Percentiles rank a stretch among this genome's conserved stretches.
These are phyloP conservation scores for Cubamyces lactineus DNA, from an alignment of 768 basidiomycete species.

Conservation along the genomic window DNA sequence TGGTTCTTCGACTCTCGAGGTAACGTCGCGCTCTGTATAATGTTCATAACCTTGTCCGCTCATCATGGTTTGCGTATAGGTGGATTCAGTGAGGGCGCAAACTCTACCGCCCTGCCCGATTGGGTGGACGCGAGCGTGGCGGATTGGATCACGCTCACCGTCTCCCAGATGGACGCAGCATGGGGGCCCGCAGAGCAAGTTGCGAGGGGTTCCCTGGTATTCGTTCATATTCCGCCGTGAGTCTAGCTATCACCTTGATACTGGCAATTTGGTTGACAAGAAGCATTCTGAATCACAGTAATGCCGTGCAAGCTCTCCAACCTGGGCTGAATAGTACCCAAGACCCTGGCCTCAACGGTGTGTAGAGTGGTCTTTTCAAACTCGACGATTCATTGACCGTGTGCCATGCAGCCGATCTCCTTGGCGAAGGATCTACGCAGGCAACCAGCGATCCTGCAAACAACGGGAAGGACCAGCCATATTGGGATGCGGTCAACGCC, in stretches of 20 bases:
- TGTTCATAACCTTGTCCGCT: neutral
- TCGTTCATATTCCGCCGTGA: slow-evolving; percentile 78
- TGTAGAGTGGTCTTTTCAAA: neutral
- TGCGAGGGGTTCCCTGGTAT: slow-evolving; percentile 59
- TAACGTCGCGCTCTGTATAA: slow-evolving; percentile 29
- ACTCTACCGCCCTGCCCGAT: slow-evolving; percentile 55
- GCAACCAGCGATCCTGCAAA: slow-evolving; percentile 44
- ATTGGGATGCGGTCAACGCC: slow-evolving; percentile 62
- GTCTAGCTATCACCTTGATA: slow-evolving; percentile 26
- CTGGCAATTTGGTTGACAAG: neutral
- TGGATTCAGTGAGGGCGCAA: slow-evolving; percentile 50
- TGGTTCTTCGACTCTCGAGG: slow-evolving; percentile 85
- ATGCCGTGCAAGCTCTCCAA: slow-evolving; percentile 41
- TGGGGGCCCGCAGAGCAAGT: slow-evolving; percentile 56
- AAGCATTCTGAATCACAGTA: slow-evolving; percentile 21
- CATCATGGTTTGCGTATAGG: slow-evolving; percentile 38
- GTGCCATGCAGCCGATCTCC: slow-evolving; percentile 47
- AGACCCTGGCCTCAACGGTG: slow-evolving; percentile 50
- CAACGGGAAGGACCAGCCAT: slow-evolving; percentile 54
- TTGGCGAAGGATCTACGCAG: slow-evolving; percentile 64
- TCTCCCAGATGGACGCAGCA: slow-evolving; percentile 51
- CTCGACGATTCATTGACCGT: neutral
- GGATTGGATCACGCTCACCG: slow-evolving; percentile 60
- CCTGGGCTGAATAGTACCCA: slow-evolving; percentile 41
- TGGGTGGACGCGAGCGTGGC: slow-evolving; percentile 72